Conservation (phyloP, 495 filamentous ascomycete species). For the Aspergillus conjunctus region DNA sequence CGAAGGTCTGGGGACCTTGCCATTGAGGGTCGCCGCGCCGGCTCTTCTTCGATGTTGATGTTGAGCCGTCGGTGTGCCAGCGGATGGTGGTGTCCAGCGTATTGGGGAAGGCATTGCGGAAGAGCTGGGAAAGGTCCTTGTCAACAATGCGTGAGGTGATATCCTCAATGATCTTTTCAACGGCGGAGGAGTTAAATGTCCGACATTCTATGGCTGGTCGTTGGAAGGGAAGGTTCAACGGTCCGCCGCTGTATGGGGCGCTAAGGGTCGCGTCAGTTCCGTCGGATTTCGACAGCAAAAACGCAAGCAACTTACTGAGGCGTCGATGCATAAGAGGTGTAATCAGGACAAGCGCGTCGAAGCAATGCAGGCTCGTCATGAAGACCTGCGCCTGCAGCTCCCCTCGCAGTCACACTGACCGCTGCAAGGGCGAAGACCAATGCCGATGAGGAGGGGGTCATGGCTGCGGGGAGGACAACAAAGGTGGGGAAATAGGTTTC, state of each 20-base stretch:
- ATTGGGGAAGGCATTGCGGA: conserved; percentile 97
- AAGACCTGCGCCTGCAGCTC: conserved; percentile 22
- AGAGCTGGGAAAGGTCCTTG: conserved; percentile 86
- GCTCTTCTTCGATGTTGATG: conserved; percentile 37
- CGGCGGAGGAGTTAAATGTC: conserved; percentile 80
- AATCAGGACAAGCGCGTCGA: conserved; percentile 53
- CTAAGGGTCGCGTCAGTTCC: conserved; percentile 37
- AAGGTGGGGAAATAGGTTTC: neutral
- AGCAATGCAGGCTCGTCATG: conserved; percentile 36
- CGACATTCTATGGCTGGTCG: conserved; percentile 78
- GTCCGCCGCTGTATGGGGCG: conserved; percentile 76
- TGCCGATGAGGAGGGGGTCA: conserved; percentile 20
- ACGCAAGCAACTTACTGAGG: conserved; percentile 43
- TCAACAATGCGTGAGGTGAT: conserved; percentile 78
- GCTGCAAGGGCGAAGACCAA: conserved; percentile 29
- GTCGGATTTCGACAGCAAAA: neutral
- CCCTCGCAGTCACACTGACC: conserved; percentile 29
- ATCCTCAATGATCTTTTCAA: conserved; percentile 85
- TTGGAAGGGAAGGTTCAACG: conserved; percentile 84
- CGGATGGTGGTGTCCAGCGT: conserved; percentile 90
- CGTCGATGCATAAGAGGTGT: conserved; percentile 47
- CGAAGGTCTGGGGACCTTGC: conserved; percentile 86
- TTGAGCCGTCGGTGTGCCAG: conserved; percentile 64
- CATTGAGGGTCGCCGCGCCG: conserved; percentile 63
- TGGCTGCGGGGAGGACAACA: neutral